These are phyloP conservation scores for Hyaloscypha bicolor DNA, from an alignment of 495 filamentous ascomycete species.

Conservation along the genomic window DNA sequence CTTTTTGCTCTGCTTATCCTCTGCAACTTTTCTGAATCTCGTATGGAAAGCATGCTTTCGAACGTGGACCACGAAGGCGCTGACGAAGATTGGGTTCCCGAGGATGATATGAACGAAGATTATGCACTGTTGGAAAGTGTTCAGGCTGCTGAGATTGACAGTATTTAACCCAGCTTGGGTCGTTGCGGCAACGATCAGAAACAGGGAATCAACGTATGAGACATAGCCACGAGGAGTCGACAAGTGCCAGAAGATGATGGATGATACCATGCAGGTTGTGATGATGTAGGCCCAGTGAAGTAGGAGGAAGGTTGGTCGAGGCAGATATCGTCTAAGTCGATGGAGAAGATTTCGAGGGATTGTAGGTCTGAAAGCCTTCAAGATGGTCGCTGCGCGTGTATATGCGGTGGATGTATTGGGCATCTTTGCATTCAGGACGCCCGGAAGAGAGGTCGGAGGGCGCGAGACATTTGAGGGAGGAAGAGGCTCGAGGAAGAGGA, in stretches of 20 bases:
- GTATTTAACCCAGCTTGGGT: constrained; percentile 74
- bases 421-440: neutral
- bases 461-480: neutral
- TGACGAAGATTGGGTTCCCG: constrained; percentile 71
- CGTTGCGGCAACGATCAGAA: constrained; percentile 76
- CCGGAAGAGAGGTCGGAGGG: neutral
- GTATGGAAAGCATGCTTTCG: constrained; percentile 70
- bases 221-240: constrained; percentile 63
- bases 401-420: neutral
- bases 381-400: neutral
- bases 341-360: neutral
- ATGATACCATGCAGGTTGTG: constrained; percentile 58
- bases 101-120: constrained; percentile 72
- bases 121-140: constrained; percentile 74
- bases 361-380: neutral
- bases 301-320: constrained; percentile 69
- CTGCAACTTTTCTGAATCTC: constrained; percentile 59
- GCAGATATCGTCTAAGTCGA: constrained; percentile 30
- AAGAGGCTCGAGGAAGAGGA: neutral
- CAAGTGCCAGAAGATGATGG: constrained; percentile 71
- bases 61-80: constrained; percentile 62
- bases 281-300: constrained; percentile 80
- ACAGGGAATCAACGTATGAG: constrained; percentile 72
- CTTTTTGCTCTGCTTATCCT: constrained; percentile 33
- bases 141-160: constrained; percentile 65